Conservation (phyloP, 768 basidiomycete species). For the Panellus pusillus region DNA sequence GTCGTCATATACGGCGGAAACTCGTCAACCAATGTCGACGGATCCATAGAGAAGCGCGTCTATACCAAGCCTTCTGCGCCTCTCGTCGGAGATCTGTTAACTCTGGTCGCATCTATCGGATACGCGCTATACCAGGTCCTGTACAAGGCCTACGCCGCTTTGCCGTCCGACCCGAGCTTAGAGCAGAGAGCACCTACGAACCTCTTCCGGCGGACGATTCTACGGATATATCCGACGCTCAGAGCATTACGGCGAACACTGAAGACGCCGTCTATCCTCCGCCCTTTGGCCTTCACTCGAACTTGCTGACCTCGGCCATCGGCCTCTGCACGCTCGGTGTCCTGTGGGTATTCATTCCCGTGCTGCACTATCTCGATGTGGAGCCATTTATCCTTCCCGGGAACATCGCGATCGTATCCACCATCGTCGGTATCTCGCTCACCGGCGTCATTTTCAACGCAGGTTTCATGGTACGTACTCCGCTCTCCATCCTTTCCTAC, state of each 20-base stretch:
- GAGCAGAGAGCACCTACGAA: conserved; percentile 44
- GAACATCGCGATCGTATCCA: conserved; percentile 40
- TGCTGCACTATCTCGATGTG: conserved; percentile 64
- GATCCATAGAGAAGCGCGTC: conserved; percentile 14
- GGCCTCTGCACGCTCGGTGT: conserved; percentile 72
- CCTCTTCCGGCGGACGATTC: conserved; percentile 41
- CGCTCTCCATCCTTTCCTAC: neutral
- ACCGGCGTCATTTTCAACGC: conserved; percentile 81
- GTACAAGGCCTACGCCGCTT: conserved; percentile 77
- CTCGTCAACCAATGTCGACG: conserved; percentile 26
- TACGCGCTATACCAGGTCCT: conserved; percentile 83
- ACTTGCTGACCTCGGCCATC: conserved; percentile 77
- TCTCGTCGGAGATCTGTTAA: conserved; percentile 71
- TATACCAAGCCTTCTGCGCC: conserved; percentile 47
- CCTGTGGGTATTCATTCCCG: conserved; percentile 77
- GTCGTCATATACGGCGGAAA: conserved; percentile 82
- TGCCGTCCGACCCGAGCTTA: conserved; percentile 61
- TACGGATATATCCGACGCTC: conserved; percentile 11
- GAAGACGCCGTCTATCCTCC: conserved; percentile 51
- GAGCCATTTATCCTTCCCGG: conserved; percentile 71
- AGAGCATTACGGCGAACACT: conserved; percentile 15
- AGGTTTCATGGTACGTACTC: conserved; percentile 70
- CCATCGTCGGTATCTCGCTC: conserved; percentile 67
- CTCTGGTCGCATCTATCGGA: conserved; percentile 66
- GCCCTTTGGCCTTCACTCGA: conserved; percentile 85